Evolutionary conservation across 2,329 filamentous ascomycete genomes (phyloP), one percentile per base, ranked within the genome.

Genomic region (Pyrenophora teres): DNA sequence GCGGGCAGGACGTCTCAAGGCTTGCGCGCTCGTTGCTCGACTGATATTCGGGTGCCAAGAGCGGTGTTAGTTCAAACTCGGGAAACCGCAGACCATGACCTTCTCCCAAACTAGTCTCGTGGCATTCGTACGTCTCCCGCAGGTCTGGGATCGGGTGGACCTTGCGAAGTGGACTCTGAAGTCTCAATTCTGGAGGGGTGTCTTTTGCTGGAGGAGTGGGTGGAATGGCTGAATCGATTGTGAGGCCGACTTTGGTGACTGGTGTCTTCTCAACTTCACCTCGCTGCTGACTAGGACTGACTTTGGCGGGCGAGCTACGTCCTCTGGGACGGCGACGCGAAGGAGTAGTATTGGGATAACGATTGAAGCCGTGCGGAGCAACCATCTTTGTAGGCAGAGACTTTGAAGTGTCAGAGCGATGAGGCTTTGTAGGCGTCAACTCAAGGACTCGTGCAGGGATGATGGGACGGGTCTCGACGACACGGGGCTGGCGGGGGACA

Each of bases 191-290:
- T 59, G 36, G 40, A 27, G 76, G 76, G 0, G 77, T 78, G 51
- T 78, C 73, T 50, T 79, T 78, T 12, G 71, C 65, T 5, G 75
- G 76, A 16, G 76, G 77, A 2, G 76, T 77, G 4, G 76, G 76
- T 10, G 76, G 67, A 8, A 47, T 27, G 7, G 49, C 44, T 16
- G 52, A 56, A n/a, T 59, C 58, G 15, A 51, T 46, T 1, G 60
- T 57, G 4, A 46, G 21, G 4, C 40, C 49, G 15, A 41, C 8
- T n/a, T 36, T 9, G 3, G 38, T 18, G 15, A 40, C 33, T 7
- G 33, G 42, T 12, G 15, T 40, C 6, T 54, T 48, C 36, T 54
- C 50, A 30, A 23, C 36, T 32, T 50, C 39, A n/a, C 33, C 23
- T 13, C 46, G 46, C 18, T 53, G 47, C 25, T 47, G 46, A 21